Conservation (phyloP, 139 green algal genomes). For the Picochlorum sp. region DNA sequence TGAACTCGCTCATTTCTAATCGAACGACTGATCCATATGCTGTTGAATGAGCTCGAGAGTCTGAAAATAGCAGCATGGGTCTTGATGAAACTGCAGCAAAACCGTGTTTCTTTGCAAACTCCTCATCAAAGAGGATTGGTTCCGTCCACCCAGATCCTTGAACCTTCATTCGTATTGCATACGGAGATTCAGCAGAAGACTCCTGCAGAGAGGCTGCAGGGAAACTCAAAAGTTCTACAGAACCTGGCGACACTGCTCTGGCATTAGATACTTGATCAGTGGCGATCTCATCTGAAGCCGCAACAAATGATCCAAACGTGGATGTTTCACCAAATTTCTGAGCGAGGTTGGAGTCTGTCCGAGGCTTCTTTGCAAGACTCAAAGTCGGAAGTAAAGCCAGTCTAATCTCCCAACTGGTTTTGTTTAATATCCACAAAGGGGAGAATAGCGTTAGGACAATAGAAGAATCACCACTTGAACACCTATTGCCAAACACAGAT, state of each 20-base stretch:
- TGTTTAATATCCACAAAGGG: not conserved
- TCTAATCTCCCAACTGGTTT: not conserved
- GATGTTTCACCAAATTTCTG: too few species aligned
- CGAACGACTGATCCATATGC: slow-evolving; percentile 49
- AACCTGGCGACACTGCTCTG: too few species aligned
- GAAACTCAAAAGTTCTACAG: too few species aligned
- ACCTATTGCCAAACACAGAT: not conserved
- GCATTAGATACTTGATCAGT: too few species aligned
- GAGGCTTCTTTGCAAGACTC: not conserved
- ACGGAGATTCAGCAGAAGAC: not conserved
- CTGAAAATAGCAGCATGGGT: slow-evolving; percentile 34
- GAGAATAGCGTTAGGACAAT: not conserved
- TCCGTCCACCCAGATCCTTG: slow-evolving; percentile 38
- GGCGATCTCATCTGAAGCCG: too few species aligned
- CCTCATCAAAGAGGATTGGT: slow-evolving; percentile 31
- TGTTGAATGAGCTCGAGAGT: slow-evolving; percentile 23
- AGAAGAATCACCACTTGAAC: not conserved
- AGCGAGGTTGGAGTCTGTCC: too few species aligned
- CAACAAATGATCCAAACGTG: too few species aligned
- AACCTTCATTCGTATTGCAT: slow-evolving; percentile 33
- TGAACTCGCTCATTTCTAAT: slow-evolving; percentile 29
- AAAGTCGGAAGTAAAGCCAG: not conserved
- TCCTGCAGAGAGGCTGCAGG: not conserved
- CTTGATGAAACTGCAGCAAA: slow-evolving; percentile 13
- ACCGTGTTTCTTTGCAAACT: slow-evolving; percentile 1